phyloP scores from a whole-genome alignment of 371 early-diverging fungal genomes.

The Globomyces sp. region DNA sequence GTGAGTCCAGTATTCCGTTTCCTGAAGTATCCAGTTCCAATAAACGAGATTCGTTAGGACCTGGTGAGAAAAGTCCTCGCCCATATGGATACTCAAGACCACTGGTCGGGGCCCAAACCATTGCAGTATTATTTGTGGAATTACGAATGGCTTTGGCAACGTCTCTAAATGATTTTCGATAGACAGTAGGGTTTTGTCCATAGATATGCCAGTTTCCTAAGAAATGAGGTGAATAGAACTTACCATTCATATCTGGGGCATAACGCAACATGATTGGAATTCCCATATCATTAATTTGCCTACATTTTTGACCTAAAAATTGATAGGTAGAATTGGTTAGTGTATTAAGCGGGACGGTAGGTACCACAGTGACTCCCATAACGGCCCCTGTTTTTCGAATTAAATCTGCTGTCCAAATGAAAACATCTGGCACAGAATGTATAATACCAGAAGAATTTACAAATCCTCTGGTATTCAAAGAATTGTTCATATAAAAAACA shows the following conservation, averaged over 20 bases:
- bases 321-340: slow-evolving; percentile 12
- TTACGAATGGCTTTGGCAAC: slow-evolving; percentile 20
- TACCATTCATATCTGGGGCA: slow-evolving; percentile 30
- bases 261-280: slow-evolving; percentile 16
- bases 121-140: slow-evolving; percentile 19
- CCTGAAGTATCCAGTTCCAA: slow-evolving; percentile 31
- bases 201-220: slow-evolving; percentile 37
- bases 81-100: slow-evolving; percentile 26
- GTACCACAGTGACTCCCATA: slow-evolving; percentile 29
- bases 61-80: background rate
- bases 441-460: slow-evolving; percentile 25
- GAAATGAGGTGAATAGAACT: background rate
- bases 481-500: slow-evolving; percentile 17
- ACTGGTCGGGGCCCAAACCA: slow-evolving; percentile 28
- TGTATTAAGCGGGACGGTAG: slow-evolving; percentile 17
- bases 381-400: slow-evolving; percentile 27
- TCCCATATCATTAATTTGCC: slow-evolving; percentile 15
- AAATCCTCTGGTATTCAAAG: slow-evolving; percentile 5
- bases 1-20: slow-evolving; percentile 13
- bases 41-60: slow-evolving; percentile 16
- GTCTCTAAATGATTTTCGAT: slow-evolving; percentile 10
- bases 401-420: slow-evolving; percentile 25
- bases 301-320: slow-evolving; percentile 22
- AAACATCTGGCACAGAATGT: slow-evolving; percentile 21
- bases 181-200: slow-evolving; percentile 25